These are phyloP conservation scores for Lunasporangiospora selenospora DNA, from an alignment of 192 early-diverging fungal species.

Conservation along the genomic window DNA sequence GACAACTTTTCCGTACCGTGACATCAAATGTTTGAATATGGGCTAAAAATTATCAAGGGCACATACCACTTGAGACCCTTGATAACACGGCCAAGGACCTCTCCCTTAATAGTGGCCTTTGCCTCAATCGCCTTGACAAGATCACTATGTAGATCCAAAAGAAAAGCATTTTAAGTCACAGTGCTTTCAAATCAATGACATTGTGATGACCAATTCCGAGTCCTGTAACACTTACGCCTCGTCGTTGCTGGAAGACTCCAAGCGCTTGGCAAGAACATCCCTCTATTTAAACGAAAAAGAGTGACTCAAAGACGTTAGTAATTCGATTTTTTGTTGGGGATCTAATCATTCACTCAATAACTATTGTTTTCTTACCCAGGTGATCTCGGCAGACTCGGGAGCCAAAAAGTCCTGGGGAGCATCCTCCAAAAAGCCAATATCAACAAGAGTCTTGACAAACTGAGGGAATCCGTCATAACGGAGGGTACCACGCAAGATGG, in stretches of 20 bases:
- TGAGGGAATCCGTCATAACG: constrained; percentile 97
- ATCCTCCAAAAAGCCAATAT: constrained; percentile 92
- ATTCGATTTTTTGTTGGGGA: constrained; percentile 1
- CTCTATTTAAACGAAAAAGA: constrained; percentile 49
- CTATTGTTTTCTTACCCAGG: constrained; percentile 62
- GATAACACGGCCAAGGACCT: constrained; percentile 63
- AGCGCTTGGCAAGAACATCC: constrained; percentile 69
- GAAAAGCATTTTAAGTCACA: background rate
- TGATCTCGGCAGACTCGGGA: constrained; percentile 58
- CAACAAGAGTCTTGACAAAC: constrained; percentile 94
- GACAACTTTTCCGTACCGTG: no score
- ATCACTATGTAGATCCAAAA: constrained; percentile 37
- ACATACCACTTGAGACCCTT: constrained; percentile 73
- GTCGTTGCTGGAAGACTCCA: constrained; percentile 45
- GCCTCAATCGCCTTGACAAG: constrained; percentile 67
- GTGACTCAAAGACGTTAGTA: background rate
- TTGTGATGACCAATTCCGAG: background rate
- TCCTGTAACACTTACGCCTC: constrained; percentile 37
- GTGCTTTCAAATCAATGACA: background rate
- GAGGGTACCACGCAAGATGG: constrained; percentile 93
- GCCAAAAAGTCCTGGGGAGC: constrained; percentile 65
- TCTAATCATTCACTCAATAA: background rate
- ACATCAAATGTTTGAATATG: no score
- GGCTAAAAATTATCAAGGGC: no score
- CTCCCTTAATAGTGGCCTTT: constrained; percentile 69